Percentiles rank a stretch among this genome's conserved stretches.
phyloP scores from a whole-genome alignment of 192 early-diverging fungal species.

The Podila horticola region DNA sequence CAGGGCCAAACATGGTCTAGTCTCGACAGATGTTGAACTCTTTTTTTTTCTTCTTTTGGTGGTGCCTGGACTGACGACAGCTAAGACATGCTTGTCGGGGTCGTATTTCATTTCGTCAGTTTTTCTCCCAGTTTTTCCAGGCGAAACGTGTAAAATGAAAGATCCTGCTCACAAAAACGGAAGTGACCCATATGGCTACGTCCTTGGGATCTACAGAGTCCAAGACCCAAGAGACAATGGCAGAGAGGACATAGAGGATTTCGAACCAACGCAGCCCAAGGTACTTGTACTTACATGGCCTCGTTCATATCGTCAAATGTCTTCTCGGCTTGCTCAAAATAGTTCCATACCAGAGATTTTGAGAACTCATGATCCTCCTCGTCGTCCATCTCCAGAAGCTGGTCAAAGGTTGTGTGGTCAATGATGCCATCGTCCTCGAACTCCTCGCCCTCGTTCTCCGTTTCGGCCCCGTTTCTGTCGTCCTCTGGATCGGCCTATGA shows the following conservation, averaged over 20 bases:
- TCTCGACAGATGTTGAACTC: too few species aligned
- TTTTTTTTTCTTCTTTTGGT: too few species aligned
- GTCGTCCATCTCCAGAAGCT: slow-evolving; percentile 95
- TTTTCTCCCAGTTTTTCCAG: too few species aligned
- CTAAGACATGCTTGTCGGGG: too few species aligned
- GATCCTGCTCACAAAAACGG: background rate
- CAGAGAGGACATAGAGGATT: background rate
- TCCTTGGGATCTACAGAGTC: background rate
- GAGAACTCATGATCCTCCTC: slow-evolving; percentile 89
- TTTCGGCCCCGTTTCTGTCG: slow-evolving; percentile 16
- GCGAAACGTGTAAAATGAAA: background rate
- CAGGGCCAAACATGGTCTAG: too few species aligned
- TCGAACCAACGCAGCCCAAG: background rate
- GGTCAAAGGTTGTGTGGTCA: slow-evolving; percentile 86
- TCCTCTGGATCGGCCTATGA: slow-evolving; percentile 28
- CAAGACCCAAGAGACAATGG: background rate
- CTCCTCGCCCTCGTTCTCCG: slow-evolving; percentile 21
- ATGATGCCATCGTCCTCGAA: slow-evolving; percentile 58
- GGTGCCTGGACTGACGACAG: too few species aligned
- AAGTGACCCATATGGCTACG: too few species aligned
- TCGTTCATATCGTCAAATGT: slow-evolving; percentile 87
- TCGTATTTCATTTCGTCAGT: too few species aligned
- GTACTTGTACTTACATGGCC: slow-evolving; percentile 68
- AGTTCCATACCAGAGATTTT: slow-evolving; percentile 81
- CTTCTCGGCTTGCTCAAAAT: slow-evolving; percentile 88